Percentiles rank a stretch among this genome's conserved stretches.
phyloP scores from a whole-genome alignment of 2,329 filamentous ascomycete species.

The Lasiodiplodia gonubiensis region DNA sequence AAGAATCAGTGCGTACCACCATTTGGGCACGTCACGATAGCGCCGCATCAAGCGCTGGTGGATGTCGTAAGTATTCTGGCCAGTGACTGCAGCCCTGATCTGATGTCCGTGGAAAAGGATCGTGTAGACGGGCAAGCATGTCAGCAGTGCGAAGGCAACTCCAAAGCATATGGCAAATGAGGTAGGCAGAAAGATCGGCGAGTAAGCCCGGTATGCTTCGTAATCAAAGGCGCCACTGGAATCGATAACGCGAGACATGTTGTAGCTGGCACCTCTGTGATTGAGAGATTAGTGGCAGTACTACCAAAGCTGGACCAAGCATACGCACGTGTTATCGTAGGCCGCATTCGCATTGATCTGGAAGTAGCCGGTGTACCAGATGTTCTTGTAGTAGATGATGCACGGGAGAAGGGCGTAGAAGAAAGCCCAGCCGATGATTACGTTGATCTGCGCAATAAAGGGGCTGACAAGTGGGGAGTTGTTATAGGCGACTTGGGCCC shows the following conservation, averaged over 20 bases:
- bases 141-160: slow-evolving; percentile 46
- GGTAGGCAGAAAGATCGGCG: slow-evolving; percentile 45
- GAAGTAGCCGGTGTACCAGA: slow-evolving; percentile 42
- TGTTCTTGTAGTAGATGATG: slow-evolving; percentile 42
- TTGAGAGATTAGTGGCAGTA: background rate
- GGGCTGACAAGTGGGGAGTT: slow-evolving; percentile 43
- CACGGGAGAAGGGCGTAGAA: slow-evolving; percentile 42
- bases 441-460: slow-evolving; percentile 40
- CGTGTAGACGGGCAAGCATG: slow-evolving; percentile 44
- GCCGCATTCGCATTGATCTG: slow-evolving; percentile 43
- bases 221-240: slow-evolving; percentile 39
- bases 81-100: slow-evolving; percentile 33
- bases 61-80: slow-evolving; percentile 36
- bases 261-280: slow-evolving; percentile 35
- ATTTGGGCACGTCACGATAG: slow-evolving; percentile 42
- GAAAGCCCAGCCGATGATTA: slow-evolving; percentile 40
- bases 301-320: no score
- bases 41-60: slow-evolving; percentile 43
- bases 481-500: slow-evolving; percentile 57
- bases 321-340: slow-evolving; percentile 44
- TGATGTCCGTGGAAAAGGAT: slow-evolving; percentile 45
- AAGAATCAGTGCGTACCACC: slow-evolving; percentile 59
- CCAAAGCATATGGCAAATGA: slow-evolving; percentile 48
- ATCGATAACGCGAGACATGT: slow-evolving; percentile 40
- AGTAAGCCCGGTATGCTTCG: slow-evolving; percentile 42